Percentiles rank a stretch among this genome's conserved stretches.
These are phyloP conservation scores for Ceratocystiopsis sp. DNA, from an alignment of 2,329 filamentous ascomycete species.

Conservation along the genomic window DNA sequence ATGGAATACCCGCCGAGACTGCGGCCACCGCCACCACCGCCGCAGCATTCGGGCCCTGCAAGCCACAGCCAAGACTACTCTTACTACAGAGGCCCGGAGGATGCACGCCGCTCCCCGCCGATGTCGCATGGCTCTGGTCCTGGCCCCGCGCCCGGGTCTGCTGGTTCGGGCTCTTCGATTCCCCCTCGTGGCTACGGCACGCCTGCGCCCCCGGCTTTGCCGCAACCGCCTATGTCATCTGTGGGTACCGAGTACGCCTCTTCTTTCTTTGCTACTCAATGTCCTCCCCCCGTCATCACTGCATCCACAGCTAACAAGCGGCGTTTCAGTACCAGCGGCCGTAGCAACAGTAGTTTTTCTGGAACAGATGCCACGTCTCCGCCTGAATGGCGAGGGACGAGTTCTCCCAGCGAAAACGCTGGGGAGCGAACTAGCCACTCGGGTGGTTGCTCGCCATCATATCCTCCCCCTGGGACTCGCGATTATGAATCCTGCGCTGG, in stretches of 20 bases:
- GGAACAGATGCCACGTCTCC: constrained; percentile 14
- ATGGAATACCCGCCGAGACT: constrained; percentile 5
- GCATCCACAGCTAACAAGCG: constrained; percentile 3
- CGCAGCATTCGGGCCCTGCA: neutral
- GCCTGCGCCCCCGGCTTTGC: constrained; percentile 20
- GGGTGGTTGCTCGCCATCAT: constrained; percentile 19
- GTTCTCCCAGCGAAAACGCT: constrained; percentile 1
- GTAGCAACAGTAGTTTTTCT: constrained; percentile 19
- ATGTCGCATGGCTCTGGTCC: constrained; percentile 3
- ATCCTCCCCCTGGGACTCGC: constrained; percentile 29
- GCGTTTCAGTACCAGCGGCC: constrained; percentile 15
- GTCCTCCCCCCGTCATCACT: neutral
- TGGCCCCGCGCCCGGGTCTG: constrained; percentile 13
- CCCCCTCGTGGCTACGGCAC: constrained; percentile 16
- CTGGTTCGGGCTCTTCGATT: constrained; percentile 21
- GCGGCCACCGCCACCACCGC: constrained; percentile 6
- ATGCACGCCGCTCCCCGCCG: constrained; percentile 7
- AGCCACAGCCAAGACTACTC: neutral
- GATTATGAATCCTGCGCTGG: constrained; percentile 16
- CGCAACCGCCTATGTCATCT: constrained; percentile 15
- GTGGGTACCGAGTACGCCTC: constrained; percentile 9
- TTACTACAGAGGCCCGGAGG: constrained; percentile 7
- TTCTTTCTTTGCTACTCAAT: neutral
- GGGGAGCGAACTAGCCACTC: constrained; percentile 26
- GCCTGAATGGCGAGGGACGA: constrained; percentile 19